Conservation (phyloP, 768 basidiomycete species). For the Agrocybe chaxingu region DNA sequence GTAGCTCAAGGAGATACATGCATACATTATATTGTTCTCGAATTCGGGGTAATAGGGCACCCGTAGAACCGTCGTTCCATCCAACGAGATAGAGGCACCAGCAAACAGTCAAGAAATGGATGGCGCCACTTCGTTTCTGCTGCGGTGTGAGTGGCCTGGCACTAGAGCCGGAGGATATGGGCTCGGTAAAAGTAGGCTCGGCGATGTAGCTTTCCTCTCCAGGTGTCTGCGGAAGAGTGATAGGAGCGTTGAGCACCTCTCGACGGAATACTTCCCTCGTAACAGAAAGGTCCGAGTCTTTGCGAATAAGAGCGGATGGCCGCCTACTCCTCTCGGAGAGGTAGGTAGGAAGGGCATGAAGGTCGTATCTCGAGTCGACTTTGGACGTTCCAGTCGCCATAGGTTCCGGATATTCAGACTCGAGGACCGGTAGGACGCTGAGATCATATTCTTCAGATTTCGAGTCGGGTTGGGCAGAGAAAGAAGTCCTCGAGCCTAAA, state of each 20-base stretch:
- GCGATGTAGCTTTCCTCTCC: too few relatives aligned
- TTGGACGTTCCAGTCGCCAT: background rate
- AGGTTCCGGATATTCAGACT: background rate
- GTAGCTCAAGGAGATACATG: background rate
- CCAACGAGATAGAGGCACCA: slow-evolving; percentile 59
- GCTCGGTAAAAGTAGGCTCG: background rate
- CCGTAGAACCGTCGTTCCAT: slow-evolving; percentile 77
- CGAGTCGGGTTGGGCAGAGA: too few relatives aligned
- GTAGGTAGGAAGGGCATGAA: slow-evolving; percentile 8
- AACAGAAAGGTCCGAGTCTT: slow-evolving; percentile 2
- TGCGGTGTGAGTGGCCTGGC: slow-evolving; percentile 4
- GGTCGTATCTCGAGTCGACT: slow-evolving; percentile 1
- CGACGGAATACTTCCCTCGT: background rate
- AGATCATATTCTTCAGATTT: background rate
- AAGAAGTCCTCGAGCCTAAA: too few relatives aligned
- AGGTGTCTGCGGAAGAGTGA: background rate
- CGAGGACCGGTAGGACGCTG: background rate
- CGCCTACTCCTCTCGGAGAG: slow-evolving; percentile 15
- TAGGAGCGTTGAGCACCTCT: background rate
- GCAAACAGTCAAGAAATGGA: slow-evolving; percentile 59
- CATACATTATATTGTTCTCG: slow-evolving; percentile 52
- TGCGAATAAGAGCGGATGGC: slow-evolving; percentile 8
- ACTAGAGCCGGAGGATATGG: background rate
- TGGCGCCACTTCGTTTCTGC: slow-evolving; percentile 17
- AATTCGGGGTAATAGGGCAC: slow-evolving; percentile 72